These are phyloP conservation scores for Avena atlantica DNA, from an alignment of 176 grass and related monocot genomes.

Conservation along the genomic window DNA sequence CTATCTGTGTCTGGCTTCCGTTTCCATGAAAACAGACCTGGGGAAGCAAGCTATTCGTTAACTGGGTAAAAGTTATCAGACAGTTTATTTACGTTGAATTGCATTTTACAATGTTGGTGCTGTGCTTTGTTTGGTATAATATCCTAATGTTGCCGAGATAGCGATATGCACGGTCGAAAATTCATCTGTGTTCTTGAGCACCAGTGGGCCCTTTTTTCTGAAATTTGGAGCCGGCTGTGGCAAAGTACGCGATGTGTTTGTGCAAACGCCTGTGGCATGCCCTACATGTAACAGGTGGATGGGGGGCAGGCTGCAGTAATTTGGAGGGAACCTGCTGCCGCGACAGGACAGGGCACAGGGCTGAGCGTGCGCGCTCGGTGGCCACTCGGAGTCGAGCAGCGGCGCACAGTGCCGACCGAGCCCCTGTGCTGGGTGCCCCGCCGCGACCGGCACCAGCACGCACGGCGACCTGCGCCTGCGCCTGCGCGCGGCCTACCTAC, in stretches of 20 bases:
- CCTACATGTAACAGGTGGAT: neutral
- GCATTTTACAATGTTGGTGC: neutral
- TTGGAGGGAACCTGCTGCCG: neutral
- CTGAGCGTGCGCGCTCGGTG: neutral
- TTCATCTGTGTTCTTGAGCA: too few species aligned
- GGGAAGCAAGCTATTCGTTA: constrained; percentile 15
- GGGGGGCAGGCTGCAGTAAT: neutral
- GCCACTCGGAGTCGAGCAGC: neutral
- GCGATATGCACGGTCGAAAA: neutral
- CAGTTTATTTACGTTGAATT: constrained; percentile 20
- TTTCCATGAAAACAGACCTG: constrained; percentile 4
- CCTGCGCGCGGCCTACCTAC: neutral
- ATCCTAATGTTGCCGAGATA: neutral
- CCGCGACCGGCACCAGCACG: neutral
- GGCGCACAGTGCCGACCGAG: constrained; percentile 20
- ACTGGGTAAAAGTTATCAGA: neutral
- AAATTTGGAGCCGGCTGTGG: too few species aligned
- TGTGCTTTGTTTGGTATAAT: neutral
- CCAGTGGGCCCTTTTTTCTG: too few species aligned
- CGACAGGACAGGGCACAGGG: neutral
- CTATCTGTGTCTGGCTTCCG: constrained; percentile 8
- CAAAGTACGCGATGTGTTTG: neutral
- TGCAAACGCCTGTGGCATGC: neutral
- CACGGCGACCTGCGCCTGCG: neutral
- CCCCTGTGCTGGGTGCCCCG: neutral